Evolutionary conservation across 441 rosid genomes (phyloP), one percentile per base, ranked within the genome.

Genomic region (Pelargonium australe): DNA sequence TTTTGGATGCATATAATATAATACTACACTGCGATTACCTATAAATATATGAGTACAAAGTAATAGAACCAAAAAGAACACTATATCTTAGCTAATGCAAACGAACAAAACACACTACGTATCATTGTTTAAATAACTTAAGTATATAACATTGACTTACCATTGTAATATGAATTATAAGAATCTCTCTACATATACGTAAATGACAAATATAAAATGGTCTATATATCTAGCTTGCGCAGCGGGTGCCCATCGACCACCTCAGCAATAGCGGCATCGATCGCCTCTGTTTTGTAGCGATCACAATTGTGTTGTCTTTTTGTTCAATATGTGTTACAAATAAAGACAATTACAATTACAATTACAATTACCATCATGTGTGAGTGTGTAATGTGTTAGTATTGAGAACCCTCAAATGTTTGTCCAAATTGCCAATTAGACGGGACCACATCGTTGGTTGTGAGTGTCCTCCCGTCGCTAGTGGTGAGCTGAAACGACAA

Each of bases 401-500:
- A 86, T 34, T 92, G 95, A 23, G 66, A 75, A 3, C 93, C 98
- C 73, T 62, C 76, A 34, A 81, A 92, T 19, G 98, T 87, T 77
- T 89, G 90, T 12, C 98, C 98, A 10, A 92, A 89, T 72, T 88
- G 92, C 98, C 96, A 92, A 23, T 72, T 68, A 13, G 75, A 62
- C 16, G 96, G 88, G 19, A 67, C 93, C 49, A 73, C 85, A 41
- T 87, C 64, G 76, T 78, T 45, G 82, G 82, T 82, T 37, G 86
- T 82, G 14, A 92, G 41, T 0, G 89, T 89, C 31, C 79, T 79
- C 6, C 98, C 96, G 23, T 92, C 96, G 23, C 98, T 87, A 4
- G 96, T 73, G 3, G 93, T 89, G 58, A 92, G 89, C 31, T 87
- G 90, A 58, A 88, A 85, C 1, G 93, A 88, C 66, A 88, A 83